These are phyloP conservation scores for Trichoderma afroharzianum DNA, from an alignment of 2,329 filamentous ascomycete species.

Conservation along the genomic window DNA sequence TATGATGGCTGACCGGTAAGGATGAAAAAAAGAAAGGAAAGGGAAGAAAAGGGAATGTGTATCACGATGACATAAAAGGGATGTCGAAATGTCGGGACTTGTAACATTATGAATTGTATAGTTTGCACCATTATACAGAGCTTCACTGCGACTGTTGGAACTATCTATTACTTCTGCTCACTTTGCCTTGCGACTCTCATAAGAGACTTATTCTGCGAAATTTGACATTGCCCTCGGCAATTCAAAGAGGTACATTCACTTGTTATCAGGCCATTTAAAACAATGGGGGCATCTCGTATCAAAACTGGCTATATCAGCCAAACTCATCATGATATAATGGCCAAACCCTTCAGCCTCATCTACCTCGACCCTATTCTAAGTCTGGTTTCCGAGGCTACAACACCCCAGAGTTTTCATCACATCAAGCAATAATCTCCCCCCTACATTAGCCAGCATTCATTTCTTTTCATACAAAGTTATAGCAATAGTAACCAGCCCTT, in stretches of 20 bases:
- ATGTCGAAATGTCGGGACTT: not conserved
- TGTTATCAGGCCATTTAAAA: not conserved
- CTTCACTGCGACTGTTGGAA: slow-evolving; percentile 32
- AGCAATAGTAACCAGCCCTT: slow-evolving; percentile 11
- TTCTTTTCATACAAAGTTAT: not conserved
- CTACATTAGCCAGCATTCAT: not conserved
- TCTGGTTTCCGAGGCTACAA: not conserved
- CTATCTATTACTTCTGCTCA: slow-evolving; percentile 18
- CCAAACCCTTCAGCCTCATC: not conserved
- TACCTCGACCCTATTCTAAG: not conserved
- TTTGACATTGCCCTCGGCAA: not conserved
- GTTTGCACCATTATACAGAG: slow-evolving; percentile 13
- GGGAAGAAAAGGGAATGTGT: not conserved
- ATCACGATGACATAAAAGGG: slow-evolving; percentile 1
- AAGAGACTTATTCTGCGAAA: not conserved
- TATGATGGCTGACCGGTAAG: slow-evolving; percentile 76
- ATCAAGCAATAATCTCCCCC: not conserved
- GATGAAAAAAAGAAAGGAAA: not conserved
- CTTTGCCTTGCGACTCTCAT: not conserved
- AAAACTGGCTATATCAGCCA: not conserved
- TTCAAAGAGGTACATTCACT: not conserved
- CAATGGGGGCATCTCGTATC: not conserved
- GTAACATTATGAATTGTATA: slow-evolving; percentile 18
- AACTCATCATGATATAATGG: not conserved
- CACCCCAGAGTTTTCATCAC: not conserved